phyloP scores from a whole-genome alignment of 768 basidiomycete species.

The Rhizopogon roseolus region DNA sequence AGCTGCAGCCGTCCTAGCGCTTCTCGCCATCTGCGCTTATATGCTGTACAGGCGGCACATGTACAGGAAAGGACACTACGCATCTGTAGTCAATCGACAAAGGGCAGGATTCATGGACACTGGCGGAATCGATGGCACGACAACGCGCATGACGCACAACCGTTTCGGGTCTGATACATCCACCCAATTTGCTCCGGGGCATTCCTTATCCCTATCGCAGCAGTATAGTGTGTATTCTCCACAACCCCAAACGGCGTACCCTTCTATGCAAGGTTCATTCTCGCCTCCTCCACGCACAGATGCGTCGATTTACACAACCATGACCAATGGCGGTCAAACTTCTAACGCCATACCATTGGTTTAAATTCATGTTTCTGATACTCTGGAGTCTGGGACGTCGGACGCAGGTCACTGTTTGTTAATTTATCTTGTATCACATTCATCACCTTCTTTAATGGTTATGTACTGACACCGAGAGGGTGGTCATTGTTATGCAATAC shows the following conservation, averaged over 20 bases:
- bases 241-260: neutral
- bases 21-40: constrained; percentile 12
- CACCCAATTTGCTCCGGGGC: neutral
- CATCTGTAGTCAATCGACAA: neutral
- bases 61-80: neutral
- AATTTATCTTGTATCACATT: too few species aligned
- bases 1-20: constrained; percentile 9
- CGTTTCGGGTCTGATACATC: constrained; percentile 10
- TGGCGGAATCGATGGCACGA: neutral
- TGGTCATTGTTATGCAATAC: too few species aligned
- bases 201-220: neutral
- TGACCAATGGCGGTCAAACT: constrained; percentile 1
- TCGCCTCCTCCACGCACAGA: constrained; percentile 10
- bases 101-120: neutral
- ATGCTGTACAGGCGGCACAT: constrained; percentile 10
- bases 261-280: neutral
- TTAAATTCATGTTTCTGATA: neutral
- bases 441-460: too few species aligned
- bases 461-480: too few species aligned
- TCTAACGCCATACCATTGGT: constrained; percentile 17
- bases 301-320: constrained; percentile 6
- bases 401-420: neutral
- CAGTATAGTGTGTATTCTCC: neutral
- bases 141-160: constrained; percentile 3
- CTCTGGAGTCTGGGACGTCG: neutral